phyloP scores from a whole-genome alignment of 768 basidiomycete genomes.

The Leccinum obscurum region DNA sequence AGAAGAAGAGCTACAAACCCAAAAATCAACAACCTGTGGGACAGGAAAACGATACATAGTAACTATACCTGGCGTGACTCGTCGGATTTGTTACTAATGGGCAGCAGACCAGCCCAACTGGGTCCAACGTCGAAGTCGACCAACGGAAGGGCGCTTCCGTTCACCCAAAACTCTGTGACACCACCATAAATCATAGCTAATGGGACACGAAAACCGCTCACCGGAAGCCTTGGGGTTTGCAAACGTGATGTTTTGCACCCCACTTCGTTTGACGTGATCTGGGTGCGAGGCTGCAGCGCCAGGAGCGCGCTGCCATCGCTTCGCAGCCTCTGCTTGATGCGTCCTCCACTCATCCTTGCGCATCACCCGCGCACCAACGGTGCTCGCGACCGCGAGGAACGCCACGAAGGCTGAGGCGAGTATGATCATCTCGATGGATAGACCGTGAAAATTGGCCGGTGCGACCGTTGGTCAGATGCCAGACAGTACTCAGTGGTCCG shows the following conservation, averaged over 20 bases:
- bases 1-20: constrained; percentile 65
- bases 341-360: constrained; percentile 44
- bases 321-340: constrained; percentile 48
- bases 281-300: neutral
- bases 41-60: too few species aligned
- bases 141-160: constrained; percentile 63
- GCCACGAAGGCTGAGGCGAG: constrained; percentile 5
- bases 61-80: constrained; percentile 64
- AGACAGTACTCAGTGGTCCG: neutral
- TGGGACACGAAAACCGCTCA: constrained; percentile 22
- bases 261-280: constrained; percentile 3
- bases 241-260: constrained; percentile 69
- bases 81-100: constrained; percentile 57
- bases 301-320: constrained; percentile 29
- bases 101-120: constrained; percentile 73
- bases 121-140: constrained; percentile 75
- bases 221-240: constrained; percentile 63
- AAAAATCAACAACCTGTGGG: neutral
- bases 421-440: constrained; percentile 13
- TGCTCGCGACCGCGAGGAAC: constrained; percentile 11
- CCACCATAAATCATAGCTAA: neutral
- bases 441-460: neutral
- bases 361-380: constrained; percentile 23
- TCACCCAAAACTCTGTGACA: constrained; percentile 62
- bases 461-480: neutral